Evolutionary conservation across 495 filamentous ascomycete genomes (phyloP), one percentile per base, ranked within the genome.

Genomic region (Cenococcum geophilum): DNA sequence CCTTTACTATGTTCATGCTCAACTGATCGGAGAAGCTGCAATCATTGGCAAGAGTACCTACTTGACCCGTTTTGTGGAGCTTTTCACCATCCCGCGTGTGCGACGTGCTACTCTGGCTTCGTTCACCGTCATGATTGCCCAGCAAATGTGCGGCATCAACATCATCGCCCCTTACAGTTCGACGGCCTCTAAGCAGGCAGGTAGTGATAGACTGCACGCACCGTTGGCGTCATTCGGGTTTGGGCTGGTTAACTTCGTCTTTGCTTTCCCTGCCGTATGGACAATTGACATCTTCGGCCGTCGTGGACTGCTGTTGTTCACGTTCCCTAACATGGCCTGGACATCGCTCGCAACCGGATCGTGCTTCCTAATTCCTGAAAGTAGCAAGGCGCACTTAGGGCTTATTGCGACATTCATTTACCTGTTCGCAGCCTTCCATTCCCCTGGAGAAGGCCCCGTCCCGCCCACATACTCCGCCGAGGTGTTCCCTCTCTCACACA

Each of bases 21-120:
- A 87, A 69, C 74, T 85, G 48, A 70, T 79, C 52, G 70, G 80
- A 54, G 83, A 86, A 67, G 69, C 74, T 60, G 76, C 76, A 51
- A 63, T 82, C 23, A 71, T 78, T 8, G 45, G 25, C 18, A 64
- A 78, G 1, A 65, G 73, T 59, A 81, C 80, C 64, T 86, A 82
- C 65, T 55, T 81, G 48, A 78, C 74, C 22, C 80, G 85, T 12
- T 80, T 88, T 57, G 55, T 78, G 40, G 81, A 90, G 60, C 73
- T 88, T 9, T 89, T 90, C 66, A 83, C 82, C 11, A 82, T 88
- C 59, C 85, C 86, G 16, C 83, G 86, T 34, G 74, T 87, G 53
- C 80, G 86, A 40, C 81, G 86, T 58, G 85, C 86, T 11, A 87
- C 82, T 23, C 76, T 83, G 25, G 86, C 85, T 36, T 83, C 82